Evolutionary conservation across 306 rosid genomes (phyloP), one percentile per base, ranked within the genome.

Genomic region (Pachyrhizus erosus): DNA sequence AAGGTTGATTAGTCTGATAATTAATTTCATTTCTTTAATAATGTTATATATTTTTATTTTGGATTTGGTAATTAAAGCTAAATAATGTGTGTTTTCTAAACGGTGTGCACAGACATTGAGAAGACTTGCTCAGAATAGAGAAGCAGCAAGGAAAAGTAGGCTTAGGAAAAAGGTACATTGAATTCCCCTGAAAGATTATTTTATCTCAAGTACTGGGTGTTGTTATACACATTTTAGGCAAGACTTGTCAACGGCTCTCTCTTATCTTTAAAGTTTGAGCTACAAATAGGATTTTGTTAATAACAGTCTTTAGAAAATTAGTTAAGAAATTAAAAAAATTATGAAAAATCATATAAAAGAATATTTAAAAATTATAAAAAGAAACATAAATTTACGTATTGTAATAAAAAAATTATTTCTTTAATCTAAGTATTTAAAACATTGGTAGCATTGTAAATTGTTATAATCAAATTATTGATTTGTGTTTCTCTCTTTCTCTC

Each of bases 61-160:
- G 15, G 31, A 10, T 9, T 14, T 20, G 24, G 23, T 8, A 76
- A 54, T 57, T 11, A 74, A 67, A 73, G 26, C 5, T 51, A 27
- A 86, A 42, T 71, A n/a, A 20, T 55, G 62, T n/a, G 51, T 67
- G 67, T 3, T 62, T 69, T 48, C 37, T 37, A 52, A 60, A 70
- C 45, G 74, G 33, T 62, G 14, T 74, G 46, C 82, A 84, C 87
- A 96, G 99, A 96, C 92, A 18, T 82, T 96, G 34, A 93, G 99
- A 88, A 91, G 99, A 88, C 96, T 96, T 68, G 99, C 99, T 70
- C 99, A 96, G 86, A 96, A 96, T 90, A 92, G 99, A 83, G 99
- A 96, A 81, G 99, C 99, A 70, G 99, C 99, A 15, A 93, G 98
- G 87, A 96, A 96, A 88, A 93, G 99, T 91, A 93, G 99, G 91